Percentiles rank a stretch among this genome's conserved stretches.
Evolutionary conservation across 2,329 filamentous ascomycete genomes (phyloP).

Genomic region (Pseudogymnoascus sp.): DNA sequence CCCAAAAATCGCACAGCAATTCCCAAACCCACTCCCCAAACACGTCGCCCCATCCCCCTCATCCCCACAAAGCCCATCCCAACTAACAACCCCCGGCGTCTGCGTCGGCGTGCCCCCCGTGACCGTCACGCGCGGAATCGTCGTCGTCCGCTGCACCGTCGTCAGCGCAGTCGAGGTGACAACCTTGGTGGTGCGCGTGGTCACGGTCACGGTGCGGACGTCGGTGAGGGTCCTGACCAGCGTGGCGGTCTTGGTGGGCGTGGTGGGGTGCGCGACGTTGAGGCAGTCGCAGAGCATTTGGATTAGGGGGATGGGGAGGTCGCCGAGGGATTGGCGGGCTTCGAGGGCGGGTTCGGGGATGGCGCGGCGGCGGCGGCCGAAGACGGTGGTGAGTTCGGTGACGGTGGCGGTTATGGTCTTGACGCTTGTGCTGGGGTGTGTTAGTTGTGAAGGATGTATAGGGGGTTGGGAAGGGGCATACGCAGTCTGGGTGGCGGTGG

Average conservation of each 20-base stretch:
- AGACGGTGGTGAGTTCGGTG: not conserved
- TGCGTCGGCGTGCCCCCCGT: not conserved
- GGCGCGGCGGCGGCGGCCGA: not conserved
- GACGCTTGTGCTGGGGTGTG: not conserved
- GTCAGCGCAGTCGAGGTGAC: not conserved
- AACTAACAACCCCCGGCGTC: not conserved
- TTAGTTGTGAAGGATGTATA: not conserved
- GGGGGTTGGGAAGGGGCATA: not conserved
- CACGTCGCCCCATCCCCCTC: conserved; percentile 2
- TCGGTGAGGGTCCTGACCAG: not conserved
- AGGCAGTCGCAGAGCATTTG: not conserved
- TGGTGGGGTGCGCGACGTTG: not conserved
- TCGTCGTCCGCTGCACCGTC: not conserved
- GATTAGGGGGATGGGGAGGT: not conserved
- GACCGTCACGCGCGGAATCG: not conserved
- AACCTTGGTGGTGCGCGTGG: not conserved
- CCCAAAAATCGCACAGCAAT: not conserved
- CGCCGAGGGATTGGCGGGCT: not conserved
- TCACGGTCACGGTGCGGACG: not conserved
- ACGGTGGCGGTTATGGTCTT: not conserved
- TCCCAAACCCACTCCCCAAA: not conserved
- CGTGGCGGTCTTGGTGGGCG: not conserved
- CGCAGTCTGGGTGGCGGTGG: not conserved
- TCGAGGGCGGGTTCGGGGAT: not conserved
- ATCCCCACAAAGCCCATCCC: not conserved